Evolutionary conservation across 2,329 filamentous ascomycete genomes (phyloP).

Genomic region (Escovopsis sp.): DNA sequence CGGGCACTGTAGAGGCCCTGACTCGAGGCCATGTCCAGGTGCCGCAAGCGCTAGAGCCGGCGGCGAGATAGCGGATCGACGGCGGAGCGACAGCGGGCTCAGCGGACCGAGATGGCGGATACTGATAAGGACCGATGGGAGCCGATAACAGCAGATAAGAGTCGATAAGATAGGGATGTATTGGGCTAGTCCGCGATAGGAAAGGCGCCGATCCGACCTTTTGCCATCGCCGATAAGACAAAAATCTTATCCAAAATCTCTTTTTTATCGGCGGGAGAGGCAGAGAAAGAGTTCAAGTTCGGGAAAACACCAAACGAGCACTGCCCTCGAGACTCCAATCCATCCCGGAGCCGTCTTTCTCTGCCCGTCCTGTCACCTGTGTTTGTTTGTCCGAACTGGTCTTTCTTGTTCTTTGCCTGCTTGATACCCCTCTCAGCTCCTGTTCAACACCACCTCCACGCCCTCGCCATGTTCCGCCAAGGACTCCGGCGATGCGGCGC

Average conservation of each 20-base stretch:
- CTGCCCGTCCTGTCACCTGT: too few relatives aligned
- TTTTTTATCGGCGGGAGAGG: too few relatives aligned
- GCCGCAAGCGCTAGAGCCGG: too few relatives aligned
- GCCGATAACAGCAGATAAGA: neutral
- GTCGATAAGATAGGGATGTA: too few relatives aligned
- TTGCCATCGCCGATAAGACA: neutral
- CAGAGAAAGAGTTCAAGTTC: too few relatives aligned
- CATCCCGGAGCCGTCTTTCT: too few relatives aligned
- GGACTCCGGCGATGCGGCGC: conserved; percentile 24
- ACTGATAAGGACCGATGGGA: too few relatives aligned
- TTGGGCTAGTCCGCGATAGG: neutral
- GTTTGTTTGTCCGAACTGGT: neutral
- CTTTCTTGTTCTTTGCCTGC: neutral
- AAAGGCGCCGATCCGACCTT: neutral
- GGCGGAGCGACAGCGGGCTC: neutral
- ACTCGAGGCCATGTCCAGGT: too few relatives aligned
- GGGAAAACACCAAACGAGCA: too few relatives aligned
- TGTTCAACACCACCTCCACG: neutral
- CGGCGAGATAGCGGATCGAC: neutral
- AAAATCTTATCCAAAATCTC: neutral
- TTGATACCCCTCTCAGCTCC: neutral
- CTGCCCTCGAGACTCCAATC: too few relatives aligned
- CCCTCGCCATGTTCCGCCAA: conserved; percentile 19
- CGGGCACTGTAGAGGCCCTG: too few relatives aligned
- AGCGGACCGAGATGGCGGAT: neutral